phyloP scores from a whole-genome alignment of 805 yeast species.

The Aciculoconidium aculeatum region DNA sequence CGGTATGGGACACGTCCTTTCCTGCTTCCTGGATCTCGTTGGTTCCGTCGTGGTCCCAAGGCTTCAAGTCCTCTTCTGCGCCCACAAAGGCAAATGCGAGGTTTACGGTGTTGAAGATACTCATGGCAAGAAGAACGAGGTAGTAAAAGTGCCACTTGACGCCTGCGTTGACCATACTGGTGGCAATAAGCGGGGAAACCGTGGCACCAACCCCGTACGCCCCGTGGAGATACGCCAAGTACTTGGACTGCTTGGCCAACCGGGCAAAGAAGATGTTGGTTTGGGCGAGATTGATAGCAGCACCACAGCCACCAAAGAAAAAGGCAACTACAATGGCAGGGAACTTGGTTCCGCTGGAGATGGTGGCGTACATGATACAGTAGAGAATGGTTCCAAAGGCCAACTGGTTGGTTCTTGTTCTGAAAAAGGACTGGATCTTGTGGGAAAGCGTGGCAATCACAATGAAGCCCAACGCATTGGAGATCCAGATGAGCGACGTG shows the following conservation, averaged over 20 bases:
- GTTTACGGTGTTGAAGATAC: constrained; percentile 25
- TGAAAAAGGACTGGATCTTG: constrained; percentile 34
- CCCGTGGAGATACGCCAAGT: constrained; percentile 62
- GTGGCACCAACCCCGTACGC: constrained; percentile 71
- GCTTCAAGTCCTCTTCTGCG: constrained; percentile 41
- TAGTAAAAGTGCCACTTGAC: constrained; percentile 51
- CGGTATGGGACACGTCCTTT: constrained; percentile 13
- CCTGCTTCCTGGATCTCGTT: constrained; percentile 1
- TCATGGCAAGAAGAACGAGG: constrained; percentile 40
- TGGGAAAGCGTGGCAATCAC: constrained; percentile 46
- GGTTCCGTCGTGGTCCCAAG: constrained; percentile 21
- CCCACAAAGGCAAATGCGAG: constrained; percentile 42
- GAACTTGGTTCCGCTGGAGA: constrained; percentile 44
- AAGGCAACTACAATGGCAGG: constrained; percentile 45
- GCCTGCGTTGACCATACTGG: constrained; percentile 45
- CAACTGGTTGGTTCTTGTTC: constrained; percentile 35
- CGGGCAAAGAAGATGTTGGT: constrained; percentile 46
- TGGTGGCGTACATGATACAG: constrained; percentile 38
- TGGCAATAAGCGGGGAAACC: constrained; percentile 59
- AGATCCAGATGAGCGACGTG: constrained; percentile 55
- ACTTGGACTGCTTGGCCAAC: constrained; percentile 48
- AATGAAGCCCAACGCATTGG: constrained; percentile 52
- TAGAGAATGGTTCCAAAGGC: constrained; percentile 32
- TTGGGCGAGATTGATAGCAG: constrained; percentile 45
- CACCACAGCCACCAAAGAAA: constrained; percentile 55